Base-by-base conservation (phyloP, 1,139 yeast species). In the Magnusiomyces suaveolens region DNA sequence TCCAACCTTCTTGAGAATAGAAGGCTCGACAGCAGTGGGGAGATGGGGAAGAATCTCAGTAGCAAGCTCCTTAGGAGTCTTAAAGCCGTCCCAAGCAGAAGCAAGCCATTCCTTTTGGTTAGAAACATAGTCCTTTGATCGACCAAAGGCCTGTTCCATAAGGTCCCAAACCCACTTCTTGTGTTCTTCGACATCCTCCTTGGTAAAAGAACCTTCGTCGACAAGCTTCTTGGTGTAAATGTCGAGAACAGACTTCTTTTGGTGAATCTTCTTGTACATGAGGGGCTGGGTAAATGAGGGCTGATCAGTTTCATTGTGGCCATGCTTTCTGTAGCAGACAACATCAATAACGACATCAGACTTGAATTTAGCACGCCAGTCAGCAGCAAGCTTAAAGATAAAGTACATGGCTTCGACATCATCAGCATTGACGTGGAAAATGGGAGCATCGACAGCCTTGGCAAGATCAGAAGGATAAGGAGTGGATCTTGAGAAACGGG, bases 261-360 rank as follows among this genome's bases (percentile, higher is more conserved):
- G 79, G 56, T 94, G 89, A 69, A 92, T 87, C 75, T 80, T 81
- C 73, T 87, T 76, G 78, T 92, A 92, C 99, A 92, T 92, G 66
- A 89, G 75, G 52, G 99, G 99, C 75, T 92, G 99, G 49, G 99
- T 92, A 81, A 92, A 92, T 50, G 96, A 78, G 57, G 99, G 98
- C 78, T 92, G 98, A 75, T 92, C 99, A 63, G 97, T 92, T 79
- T 92, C 99, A 72, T 92, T 92, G 79, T 92, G 99, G 72, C 99
- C 99, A 71, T 92, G 82, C 75, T 90, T 90, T 77, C 99, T 83
- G 87, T 94, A 92, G 73, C 98, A 96, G 67, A 92, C 97, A 67
- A 94, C 85, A 73, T 92, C 99, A 66, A 92, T 84, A 65, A 92
- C 87, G 59, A 89, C 97, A 69, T 94, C 98, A 56, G 95, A 80